These are phyloP conservation scores for Polytolypa hystricis DNA, from an alignment of 2,329 filamentous ascomycete species.

Conservation along the genomic window DNA sequence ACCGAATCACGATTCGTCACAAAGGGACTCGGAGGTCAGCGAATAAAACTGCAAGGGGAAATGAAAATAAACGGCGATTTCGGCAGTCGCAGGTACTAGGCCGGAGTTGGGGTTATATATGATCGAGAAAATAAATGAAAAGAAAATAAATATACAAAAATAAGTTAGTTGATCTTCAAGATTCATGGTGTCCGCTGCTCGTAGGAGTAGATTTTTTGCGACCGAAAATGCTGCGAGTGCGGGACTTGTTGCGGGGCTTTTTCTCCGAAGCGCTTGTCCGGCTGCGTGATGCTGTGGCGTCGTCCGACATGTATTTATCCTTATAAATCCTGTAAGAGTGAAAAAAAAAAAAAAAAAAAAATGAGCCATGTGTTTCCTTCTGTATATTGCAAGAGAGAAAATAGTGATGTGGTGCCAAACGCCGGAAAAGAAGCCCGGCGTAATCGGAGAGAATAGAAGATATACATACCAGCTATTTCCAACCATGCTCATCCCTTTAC, in stretches of 20 bases:
- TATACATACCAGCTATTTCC: constrained; percentile 86
- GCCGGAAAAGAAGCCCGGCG: not conserved
- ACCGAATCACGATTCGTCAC: too few species aligned
- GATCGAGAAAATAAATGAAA: constrained; percentile 7
- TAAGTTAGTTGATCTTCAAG: constrained; percentile 1
- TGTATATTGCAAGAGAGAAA: too few species aligned
- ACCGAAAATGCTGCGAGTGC: constrained; percentile 62
- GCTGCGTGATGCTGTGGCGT: constrained; percentile 19
- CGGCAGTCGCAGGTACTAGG: too few species aligned
- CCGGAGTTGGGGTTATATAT: too few species aligned
- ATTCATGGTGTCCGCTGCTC: constrained; percentile 14
- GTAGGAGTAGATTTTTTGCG: constrained; percentile 38
- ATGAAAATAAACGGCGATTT: too few species aligned
- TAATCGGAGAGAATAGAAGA: not conserved
- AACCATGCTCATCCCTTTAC: constrained; percentile 92
- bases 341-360: too few species aligned
- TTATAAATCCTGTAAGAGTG: constrained; percentile 75
- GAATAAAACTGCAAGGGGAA: too few species aligned
- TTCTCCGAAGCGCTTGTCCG: constrained; percentile 29
- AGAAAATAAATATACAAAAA: constrained; percentile 11
- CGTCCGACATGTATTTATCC: constrained; percentile 72
- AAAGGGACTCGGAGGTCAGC: too few species aligned
- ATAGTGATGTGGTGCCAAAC: not conserved
- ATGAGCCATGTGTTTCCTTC: too few species aligned
- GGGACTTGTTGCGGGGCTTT: constrained; percentile 64